Base-by-base conservation (phyloP, 2,329 filamentous ascomycete species). In the Aspergillus carbonarius region DNA sequence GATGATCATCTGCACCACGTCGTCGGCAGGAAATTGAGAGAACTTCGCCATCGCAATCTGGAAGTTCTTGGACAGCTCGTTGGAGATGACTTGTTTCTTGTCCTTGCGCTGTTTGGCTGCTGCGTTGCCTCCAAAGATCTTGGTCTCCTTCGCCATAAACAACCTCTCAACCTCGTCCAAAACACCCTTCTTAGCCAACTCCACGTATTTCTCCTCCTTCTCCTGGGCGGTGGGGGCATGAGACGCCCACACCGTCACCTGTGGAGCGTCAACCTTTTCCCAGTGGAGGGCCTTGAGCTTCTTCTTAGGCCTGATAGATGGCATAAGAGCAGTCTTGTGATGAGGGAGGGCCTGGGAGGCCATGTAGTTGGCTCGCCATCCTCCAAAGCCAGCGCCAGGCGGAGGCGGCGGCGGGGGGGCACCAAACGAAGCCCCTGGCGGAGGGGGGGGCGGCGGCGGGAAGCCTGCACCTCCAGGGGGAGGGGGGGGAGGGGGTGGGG, bases 221-320 rank as follows among this genome's bases (percentile, higher is more conserved):
- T 90, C 90, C 72, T 96, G 88, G 4, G 88, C 85, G n/a, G 91
- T 96, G 5, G 91, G 89, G 30, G 90, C 86, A 74, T 96, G 92
- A 7, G 86, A 84, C 34, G 92, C 93, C 93, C 93, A 98, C 68
- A 97, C 91, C 55, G 93, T 97, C 52, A 92, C 90, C 73, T 95
- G 87, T 20, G 92, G 91, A 54, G 90, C 85, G 76, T 99, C 95
- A 55, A 99, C 92, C 81, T 98, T 98, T 78, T 99, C 95, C 93
- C 95, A 98, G 79, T 99, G 95, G 66, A 99, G 83, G 59, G 93
- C 93, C 86, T 99, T 99, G 76, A 99, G 91, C 83, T 98, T 99
- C 87, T 96, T 98, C 85, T 97, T 98, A 20, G 95, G 92, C 67
- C 93, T 83, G 54, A 92, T 91, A 60, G 92, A 90, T 35, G 91